Evolutionary conservation across 129 eudicot genomes (phyloP).

Genomic region (Lactuca saligna): DNA sequence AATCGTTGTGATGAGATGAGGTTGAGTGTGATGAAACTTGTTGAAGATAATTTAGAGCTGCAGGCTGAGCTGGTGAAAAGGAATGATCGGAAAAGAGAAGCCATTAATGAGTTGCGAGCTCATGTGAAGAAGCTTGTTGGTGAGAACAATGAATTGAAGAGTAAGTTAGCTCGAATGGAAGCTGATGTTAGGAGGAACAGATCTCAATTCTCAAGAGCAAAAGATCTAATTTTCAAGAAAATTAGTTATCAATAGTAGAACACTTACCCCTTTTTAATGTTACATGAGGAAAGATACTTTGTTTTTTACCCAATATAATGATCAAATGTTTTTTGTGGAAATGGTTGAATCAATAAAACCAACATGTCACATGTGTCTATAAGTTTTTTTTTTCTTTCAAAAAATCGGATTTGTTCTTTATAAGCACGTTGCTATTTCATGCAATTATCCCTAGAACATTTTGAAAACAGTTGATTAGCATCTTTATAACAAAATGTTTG

Average conservation of each 20-base stretch:
- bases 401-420: too few relatives aligned
- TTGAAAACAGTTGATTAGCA: too few relatives aligned
- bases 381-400: too few relatives aligned
- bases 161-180: conserved; percentile 4
- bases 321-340: neutral
- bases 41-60: conserved; percentile 34
- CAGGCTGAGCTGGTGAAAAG: conserved; percentile 43
- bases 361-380: too few relatives aligned
- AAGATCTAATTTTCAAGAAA: conserved; percentile 18
- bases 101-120: conserved; percentile 18
- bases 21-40: conserved; percentile 7
- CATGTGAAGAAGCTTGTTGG: conserved; percentile 18
- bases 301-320: too few relatives aligned
- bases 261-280: neutral
- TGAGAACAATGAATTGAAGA: conserved; percentile 35
- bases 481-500: too few relatives aligned
- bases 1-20: conserved; percentile 16
- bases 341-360: neutral
- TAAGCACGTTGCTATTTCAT: too few relatives aligned
- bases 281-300: neutral
- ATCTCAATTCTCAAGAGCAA: conserved; percentile 20
- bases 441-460: too few relatives aligned
- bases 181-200: conserved; percentile 10
- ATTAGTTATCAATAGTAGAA: neutral
- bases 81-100: conserved; percentile 25